Evolutionary conservation across 768 basidiomycete genomes (phyloP).

Genomic region (Paxillus involutus): DNA sequence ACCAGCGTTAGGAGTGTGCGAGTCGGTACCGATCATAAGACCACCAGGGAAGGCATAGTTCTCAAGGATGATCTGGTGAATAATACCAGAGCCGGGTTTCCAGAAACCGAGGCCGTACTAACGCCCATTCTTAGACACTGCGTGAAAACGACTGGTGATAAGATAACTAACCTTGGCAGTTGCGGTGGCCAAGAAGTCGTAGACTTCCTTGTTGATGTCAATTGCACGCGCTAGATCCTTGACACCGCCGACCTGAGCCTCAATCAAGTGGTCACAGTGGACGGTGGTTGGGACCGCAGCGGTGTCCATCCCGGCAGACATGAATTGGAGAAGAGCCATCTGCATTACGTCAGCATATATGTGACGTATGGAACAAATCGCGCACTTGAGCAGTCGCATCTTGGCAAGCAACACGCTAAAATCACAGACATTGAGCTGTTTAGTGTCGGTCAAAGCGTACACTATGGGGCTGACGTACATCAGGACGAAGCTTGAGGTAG

Average conservation of each 20-base stretch:
- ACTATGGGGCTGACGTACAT: slow-evolving; percentile 58
- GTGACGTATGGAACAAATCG: slow-evolving; percentile 16
- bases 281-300: slow-evolving; percentile 98
- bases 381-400: slow-evolving; percentile 85
- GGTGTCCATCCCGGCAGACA: slow-evolving; percentile 99
- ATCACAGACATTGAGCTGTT: slow-evolving; percentile 6
- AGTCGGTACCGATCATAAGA: slow-evolving; percentile 99
- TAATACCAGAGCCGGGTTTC: slow-evolving; percentile 99
- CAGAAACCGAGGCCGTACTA: slow-evolving; percentile 99
- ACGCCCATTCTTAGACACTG: not conserved
- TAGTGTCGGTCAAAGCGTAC: not conserved
- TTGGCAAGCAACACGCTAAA: slow-evolving; percentile 84
- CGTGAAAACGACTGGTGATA: not conserved
- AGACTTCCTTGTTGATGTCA: slow-evolving; percentile 96
- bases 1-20: slow-evolving; percentile 98
- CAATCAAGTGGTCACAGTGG: slow-evolving; percentile 98
- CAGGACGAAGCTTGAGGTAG: slow-evolving; percentile 97
- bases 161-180: slow-evolving; percentile 73
- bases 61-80: slow-evolving; percentile 98
- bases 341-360: slow-evolving; percentile 40
- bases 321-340: slow-evolving; percentile 99
- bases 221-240: slow-evolving; percentile 93
- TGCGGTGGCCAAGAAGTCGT: slow-evolving; percentile 97
- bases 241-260: slow-evolving; percentile 91
- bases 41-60: slow-evolving; percentile 99